phyloP scores from a whole-genome alignment of 139 green algal genomes.

The Haematococcus lacustris region DNA sequence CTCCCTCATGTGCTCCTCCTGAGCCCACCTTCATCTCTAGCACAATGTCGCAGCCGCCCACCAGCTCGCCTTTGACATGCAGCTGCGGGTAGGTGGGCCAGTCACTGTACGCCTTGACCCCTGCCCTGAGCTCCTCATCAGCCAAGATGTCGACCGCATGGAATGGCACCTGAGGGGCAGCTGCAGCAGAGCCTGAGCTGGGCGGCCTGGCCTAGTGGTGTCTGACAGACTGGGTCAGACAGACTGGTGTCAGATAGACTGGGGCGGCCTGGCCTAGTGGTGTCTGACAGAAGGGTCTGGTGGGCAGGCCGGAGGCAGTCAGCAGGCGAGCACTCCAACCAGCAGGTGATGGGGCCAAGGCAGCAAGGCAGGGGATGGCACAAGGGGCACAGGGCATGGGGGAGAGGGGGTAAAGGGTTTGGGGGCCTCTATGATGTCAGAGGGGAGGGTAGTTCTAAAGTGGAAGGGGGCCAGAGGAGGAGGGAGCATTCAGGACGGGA shows the following conservation, averaged over 20 bases:
- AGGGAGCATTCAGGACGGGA: too few relatives aligned
- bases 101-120: constrained; percentile 77
- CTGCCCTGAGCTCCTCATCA: constrained; percentile 70
- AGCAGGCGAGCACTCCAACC: neutral
- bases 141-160: constrained; percentile 77
- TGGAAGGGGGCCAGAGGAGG: too few relatives aligned
- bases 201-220: neutral
- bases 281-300: neutral
- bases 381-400: too few relatives aligned
- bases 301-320: neutral
- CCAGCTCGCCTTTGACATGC: constrained; percentile 55
- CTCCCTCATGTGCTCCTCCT: too few relatives aligned
- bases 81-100: constrained; percentile 92
- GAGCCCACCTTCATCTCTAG: constrained; percentile 46
- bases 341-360: neutral
- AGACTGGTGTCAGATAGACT: neutral
- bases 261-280: neutral
- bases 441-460: too few relatives aligned
- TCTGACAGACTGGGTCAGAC: neutral
- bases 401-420: too few relatives aligned
- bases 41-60: constrained; percentile 77
- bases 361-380: neutral
- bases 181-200: neutral
- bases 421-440: too few relatives aligned
- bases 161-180: neutral